Base-by-base conservation (phyloP, 208 protist species). In the Trypanosoma mega region DNA sequence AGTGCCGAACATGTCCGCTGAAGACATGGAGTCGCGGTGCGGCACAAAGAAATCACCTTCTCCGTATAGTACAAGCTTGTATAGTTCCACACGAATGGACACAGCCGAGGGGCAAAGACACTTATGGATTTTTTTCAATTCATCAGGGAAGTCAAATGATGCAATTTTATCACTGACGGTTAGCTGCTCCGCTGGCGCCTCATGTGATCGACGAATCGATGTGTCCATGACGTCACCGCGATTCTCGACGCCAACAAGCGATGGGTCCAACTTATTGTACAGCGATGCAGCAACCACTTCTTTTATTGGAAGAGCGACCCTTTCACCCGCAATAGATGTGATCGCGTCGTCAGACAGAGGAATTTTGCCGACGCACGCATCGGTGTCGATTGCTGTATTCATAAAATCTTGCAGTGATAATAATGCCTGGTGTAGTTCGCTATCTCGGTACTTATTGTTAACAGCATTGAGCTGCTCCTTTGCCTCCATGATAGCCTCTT, bases 11-110 rank as follows among this genome's bases (percentile, higher is more conserved):
- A 59, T 56, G 31, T 59, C 49, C 3, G 26, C 62, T 14, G 43
- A 50, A 26, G 52, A 27, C 62, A 59, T 44, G 20, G 62, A 59
- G 50, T 68, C 62, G 26, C 45, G 49, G 24, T 68, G 51, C 3
- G 62, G 62, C 18, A 59, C 49, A 21, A 68, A 68, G 51, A 68
- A 68, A 34, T 68, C 62, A 29, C 49, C 62, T 26, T 46, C 27
- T 9, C 33, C 62, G 39, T 68, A 68, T 14, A 56, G 33, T 26
- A 68, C 39, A 8, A 68, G 24, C 18, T 62, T 68, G 50, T 68
- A 68, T 6, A 51, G 16, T 29, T 59, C 34, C 3, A 21, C 51
- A 23, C 51, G 62, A 6, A 68, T 47, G 16, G 43, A 43, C 34
- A 48, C 26, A 18, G 62, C 62, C 2, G 45, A 56, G 29, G 62